These are phyloP conservation scores for Colletotrichum coccodes DNA, from an alignment of 2,329 filamentous ascomycete genomes.

Conservation along the genomic window DNA sequence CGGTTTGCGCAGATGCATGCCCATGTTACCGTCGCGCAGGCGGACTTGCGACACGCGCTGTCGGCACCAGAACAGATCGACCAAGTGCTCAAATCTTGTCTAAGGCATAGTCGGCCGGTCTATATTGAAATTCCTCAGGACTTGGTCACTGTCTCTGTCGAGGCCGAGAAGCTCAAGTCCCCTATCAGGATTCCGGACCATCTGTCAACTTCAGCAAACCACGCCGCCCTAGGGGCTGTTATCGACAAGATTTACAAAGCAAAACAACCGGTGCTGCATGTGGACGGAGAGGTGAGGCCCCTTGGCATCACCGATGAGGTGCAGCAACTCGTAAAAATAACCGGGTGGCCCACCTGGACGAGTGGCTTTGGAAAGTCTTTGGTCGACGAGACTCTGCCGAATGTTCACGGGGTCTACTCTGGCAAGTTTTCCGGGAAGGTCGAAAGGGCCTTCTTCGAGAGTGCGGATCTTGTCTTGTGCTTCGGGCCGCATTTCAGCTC, in stretches of 20 bases:
- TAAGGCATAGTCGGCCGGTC: slow-evolving; percentile 63
- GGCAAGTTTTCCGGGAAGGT: slow-evolving; percentile 36
- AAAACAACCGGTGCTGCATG: background rate
- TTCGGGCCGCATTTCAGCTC: slow-evolving; percentile 24
- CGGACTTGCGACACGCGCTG: slow-evolving; percentile 54
- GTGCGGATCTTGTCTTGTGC: slow-evolving; percentile 32
- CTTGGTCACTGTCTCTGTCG: slow-evolving; percentile 52
- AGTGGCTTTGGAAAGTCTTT: slow-evolving; percentile 13
- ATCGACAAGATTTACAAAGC: slow-evolving; percentile 50
- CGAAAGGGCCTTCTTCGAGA: background rate
- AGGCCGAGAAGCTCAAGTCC: slow-evolving; percentile 42
- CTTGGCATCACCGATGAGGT: slow-evolving; percentile 6
- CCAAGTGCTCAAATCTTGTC: slow-evolving; percentile 57
- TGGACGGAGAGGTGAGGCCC: slow-evolving; percentile 14
- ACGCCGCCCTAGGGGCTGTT: slow-evolving; percentile 45
- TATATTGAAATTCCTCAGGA: slow-evolving; percentile 67
- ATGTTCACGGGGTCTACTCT: slow-evolving; percentile 7
- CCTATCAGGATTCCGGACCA: slow-evolving; percentile 35
- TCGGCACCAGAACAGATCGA: slow-evolving; percentile 62
- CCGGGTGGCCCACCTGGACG: slow-evolving; percentile 20
- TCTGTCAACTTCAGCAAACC: slow-evolving; percentile 32
- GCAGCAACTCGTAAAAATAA: background rate
- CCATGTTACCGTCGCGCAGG: slow-evolving; percentile 60
- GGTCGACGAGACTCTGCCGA: slow-evolving; percentile 8
- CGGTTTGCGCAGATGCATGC: slow-evolving; percentile 60